phyloP scores from a whole-genome alignment of 2,329 filamentous ascomycete genomes.

The Curvularia sp. region DNA sequence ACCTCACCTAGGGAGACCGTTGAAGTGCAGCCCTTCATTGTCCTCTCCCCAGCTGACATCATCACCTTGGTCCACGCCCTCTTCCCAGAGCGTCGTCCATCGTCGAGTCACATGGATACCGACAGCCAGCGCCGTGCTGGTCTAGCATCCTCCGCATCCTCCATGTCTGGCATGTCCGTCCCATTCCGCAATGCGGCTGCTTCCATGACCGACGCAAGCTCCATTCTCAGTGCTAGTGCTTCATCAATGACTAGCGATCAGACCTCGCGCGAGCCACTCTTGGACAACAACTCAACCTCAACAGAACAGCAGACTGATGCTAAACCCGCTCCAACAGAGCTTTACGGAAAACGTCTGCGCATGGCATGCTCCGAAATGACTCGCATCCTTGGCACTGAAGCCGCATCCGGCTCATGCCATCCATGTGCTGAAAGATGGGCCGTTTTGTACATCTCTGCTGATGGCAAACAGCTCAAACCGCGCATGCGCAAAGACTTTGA shows the following conservation, averaged over 20 bases:
- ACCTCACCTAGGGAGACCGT: slow-evolving; percentile 77
- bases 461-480: slow-evolving; percentile 72
- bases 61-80: slow-evolving; percentile 81
- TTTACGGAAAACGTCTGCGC: slow-evolving; percentile 62
- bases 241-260: slow-evolving; percentile 77
- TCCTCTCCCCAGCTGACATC: slow-evolving; percentile 80
- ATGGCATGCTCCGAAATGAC: slow-evolving; percentile 74
- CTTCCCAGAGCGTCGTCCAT: slow-evolving; percentile 75
- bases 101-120: slow-evolving; percentile 60
- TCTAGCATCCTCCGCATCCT: slow-evolving; percentile 57
- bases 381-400: slow-evolving; percentile 68
- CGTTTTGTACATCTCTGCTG: slow-evolving; percentile 76
- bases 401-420: slow-evolving; percentile 71
- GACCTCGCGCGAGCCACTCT: slow-evolving; percentile 68
- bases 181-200: slow-evolving; percentile 62
- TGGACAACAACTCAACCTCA: slow-evolving; percentile 54
- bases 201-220: slow-evolving; percentile 66
- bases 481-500: slow-evolving; percentile 76
- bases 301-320: slow-evolving; percentile 45
- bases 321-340: slow-evolving; percentile 58
- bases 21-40: slow-evolving; percentile 80
- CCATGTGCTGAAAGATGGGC: slow-evolving; percentile 85
- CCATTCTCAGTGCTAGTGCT: slow-evolving; percentile 74
- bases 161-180: slow-evolving; percentile 57
- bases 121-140: slow-evolving; percentile 55